Evolutionary conservation across 1,139 yeast species (phyloP), one percentile per base, ranked within the genome.

Genomic region (Scheffersomyces stambukii): DNA sequence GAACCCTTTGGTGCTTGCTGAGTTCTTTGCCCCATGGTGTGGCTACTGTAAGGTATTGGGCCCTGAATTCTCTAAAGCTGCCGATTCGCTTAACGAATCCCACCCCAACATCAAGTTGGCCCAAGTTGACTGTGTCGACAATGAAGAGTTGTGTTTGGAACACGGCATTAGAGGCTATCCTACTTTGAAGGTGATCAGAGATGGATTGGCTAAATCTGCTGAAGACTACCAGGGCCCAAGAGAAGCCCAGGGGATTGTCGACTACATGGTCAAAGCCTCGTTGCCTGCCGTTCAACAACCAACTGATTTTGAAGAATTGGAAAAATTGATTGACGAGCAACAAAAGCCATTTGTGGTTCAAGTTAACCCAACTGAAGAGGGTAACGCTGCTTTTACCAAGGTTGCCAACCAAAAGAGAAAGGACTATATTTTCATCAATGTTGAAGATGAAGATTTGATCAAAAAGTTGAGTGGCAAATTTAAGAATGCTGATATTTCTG

Each of bases 11-110:
- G 94, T 88, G 15, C 70, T 91, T 45, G 91, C 95, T 21, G 97
- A 91, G 67, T 91, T 91, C 67, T 91, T 79, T 57, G 98, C 98
- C 17, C 97, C 98, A 53, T 91, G 98, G 98, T 91, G 98, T 71
- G 98, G 98, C 13, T 96, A 91, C 66, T 91, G 98, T 72, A 88
- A 91, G 71, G 77, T 77, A 37, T 71, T 91, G 44, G 97, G 91
- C 13, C 98, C 98, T 30, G 91, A 91, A 60, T 89, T 75, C 54
- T 75, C 82, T 43, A 60, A 73, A 48, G 98, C 97, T 30, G 96
- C 98, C 31, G 81, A 84, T 41, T 46, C 55, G 15, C 70, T 91
- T 52, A 74, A 73, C 42, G 77, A 70, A 27, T 62, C 81, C 40
- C 52, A 64, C 43, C 64, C 70, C 25, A 66, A 75, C 37, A 81